Conservation (phyloP, 2,329 filamentous ascomycete species). For the Fusarium proliferatum region DNA sequence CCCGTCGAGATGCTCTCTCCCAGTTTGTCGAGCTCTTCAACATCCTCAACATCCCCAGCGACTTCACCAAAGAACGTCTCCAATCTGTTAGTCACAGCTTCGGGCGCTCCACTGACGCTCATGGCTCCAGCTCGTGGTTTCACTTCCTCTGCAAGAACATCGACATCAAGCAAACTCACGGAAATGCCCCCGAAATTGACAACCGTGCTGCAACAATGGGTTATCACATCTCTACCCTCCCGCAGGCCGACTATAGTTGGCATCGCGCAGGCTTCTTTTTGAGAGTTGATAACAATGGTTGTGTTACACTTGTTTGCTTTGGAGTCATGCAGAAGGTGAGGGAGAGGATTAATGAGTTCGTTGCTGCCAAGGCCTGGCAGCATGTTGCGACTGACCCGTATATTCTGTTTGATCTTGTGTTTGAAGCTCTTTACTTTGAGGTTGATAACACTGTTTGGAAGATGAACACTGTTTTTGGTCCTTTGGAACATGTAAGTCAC, state of each 20-base stretch:
- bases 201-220: constrained; percentile 42
- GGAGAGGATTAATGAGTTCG: constrained; percentile 40
- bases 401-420: constrained; percentile 46
- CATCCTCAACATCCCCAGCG: constrained; percentile 46
- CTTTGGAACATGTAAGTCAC: constrained; percentile 43
- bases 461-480: constrained; percentile 46
- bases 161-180: constrained; percentile 34
- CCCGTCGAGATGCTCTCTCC: constrained; percentile 37
- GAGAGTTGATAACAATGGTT: constrained; percentile 29
- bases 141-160: constrained; percentile 51
- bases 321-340: constrained; percentile 38
- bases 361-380: constrained; percentile 40
- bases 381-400: constrained; percentile 41
- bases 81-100: constrained; percentile 51
- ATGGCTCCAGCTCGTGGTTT: constrained; percentile 49
- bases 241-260: constrained; percentile 46
- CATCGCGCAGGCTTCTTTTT: constrained; percentile 46
- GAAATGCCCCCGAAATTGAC: constrained; percentile 39
- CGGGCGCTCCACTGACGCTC: constrained; percentile 38
- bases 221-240: constrained; percentile 40
- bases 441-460: constrained; percentile 47
- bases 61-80: constrained; percentile 48
- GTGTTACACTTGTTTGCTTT: constrained; percentile 43
- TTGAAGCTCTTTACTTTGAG: constrained; percentile 45
- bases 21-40: constrained; percentile 45